Evolutionary conservation across 2,329 filamentous ascomycete species (phyloP), one percentile per base, ranked within the genome.

Genomic region (Fusarium bactridioides): DNA sequence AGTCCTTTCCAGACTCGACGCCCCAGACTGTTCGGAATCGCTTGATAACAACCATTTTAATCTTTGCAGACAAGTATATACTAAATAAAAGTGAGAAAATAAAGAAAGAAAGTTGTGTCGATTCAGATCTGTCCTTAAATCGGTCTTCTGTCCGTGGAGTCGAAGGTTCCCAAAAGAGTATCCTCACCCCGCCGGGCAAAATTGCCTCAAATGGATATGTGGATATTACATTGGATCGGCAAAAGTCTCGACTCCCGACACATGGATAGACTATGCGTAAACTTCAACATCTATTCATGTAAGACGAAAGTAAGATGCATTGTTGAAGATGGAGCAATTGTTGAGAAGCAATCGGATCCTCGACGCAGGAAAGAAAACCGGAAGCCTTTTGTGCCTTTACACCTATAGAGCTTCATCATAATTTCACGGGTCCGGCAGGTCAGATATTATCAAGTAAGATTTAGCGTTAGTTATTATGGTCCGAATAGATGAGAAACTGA

Each of bases 321-420:
- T 11, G 13, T 1, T 0, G 9, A 41, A 10, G 5, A 0, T 7
- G 0, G 10, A 41, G 15, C 10, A 23, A 16, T 23, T 7, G 1
- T 16, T 0, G 1, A 23, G 16, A 6, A 1, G 15, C 2, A 4
- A 16, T 10, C 15, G 7, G 33, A 35, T n/a, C 13, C 0, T 23
- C 6, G 21, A 41, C 0, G 1, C 9, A 41, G 5, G 4, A 10
- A 10, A 10, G 4, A 41, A 23, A 23, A 41, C 3, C 2, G 3
- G 21, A 41, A n/a, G 9, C 13, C 4, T 10, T 4, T 23, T n/a
- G 6, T 10, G n/a, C 16, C 21, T 41, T 4, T 23, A 21, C 13
- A 23, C 5, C 8, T 7, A 16, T 10, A 16, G 9, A 7, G 3
- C 40, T 16, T 41, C 3, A 41, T 1, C 7, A 41, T 0, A 13